A percentile compares a stretch with the other conserved stretches of the same genome.
These are phyloP conservation scores for Fusarium napiforme DNA, from an alignment of 2,329 filamentous ascomycete genomes.

Conservation along the genomic window DNA sequence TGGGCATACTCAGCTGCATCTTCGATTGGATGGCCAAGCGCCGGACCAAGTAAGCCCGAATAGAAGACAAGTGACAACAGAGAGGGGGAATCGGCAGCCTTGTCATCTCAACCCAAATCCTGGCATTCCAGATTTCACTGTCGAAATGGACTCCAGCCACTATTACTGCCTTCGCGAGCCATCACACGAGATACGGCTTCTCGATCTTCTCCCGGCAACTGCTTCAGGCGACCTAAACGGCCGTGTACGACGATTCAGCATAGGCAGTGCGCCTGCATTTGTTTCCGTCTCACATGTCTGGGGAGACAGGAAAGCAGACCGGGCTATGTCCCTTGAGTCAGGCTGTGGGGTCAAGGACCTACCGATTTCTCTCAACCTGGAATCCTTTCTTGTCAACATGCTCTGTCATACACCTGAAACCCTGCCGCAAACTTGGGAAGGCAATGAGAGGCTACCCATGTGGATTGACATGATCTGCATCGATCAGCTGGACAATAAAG, in stretches of 20 bases:
- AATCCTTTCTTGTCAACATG: not conserved
- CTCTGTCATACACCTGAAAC: not conserved
- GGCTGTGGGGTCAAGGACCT: not conserved
- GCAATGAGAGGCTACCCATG: not conserved
- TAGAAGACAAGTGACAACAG: not conserved
- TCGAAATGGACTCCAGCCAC: not conserved
- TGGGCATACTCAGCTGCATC: not conserved
- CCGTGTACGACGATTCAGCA: not conserved
- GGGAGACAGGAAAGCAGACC: not conserved
- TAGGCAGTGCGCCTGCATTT: not conserved
- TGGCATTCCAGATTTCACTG: not conserved
- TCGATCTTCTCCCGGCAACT: not conserved
- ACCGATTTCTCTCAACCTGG: not conserved
- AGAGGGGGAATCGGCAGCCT: fast-evolving
- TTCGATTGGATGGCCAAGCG: not conserved
- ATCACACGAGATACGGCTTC: not conserved
- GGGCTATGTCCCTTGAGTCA: not conserved
- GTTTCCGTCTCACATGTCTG: not conserved
- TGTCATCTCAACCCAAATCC: not conserved
- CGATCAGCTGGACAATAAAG: not conserved
- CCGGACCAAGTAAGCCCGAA: not conserved
- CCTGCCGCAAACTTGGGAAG: not conserved
- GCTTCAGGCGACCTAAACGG: not conserved
- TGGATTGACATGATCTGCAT: not conserved
- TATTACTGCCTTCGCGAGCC: not conserved